Conservation (phyloP, 1,284 basidiomycete genomes). For the Austropuccinia psidii region DNA sequence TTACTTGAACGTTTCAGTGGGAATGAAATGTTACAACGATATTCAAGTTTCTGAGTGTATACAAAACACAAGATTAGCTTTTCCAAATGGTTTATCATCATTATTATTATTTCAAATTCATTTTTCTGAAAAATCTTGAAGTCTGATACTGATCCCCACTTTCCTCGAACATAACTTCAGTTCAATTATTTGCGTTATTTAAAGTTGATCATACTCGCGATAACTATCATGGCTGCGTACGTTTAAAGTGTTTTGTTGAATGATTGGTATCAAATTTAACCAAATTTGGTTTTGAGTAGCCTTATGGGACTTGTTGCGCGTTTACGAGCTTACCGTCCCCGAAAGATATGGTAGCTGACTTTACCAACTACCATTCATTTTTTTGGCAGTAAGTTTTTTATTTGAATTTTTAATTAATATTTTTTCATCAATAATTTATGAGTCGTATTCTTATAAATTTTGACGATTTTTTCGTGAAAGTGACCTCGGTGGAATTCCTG, state of each 20-base stretch:
- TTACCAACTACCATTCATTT: slow-evolving; percentile 11
- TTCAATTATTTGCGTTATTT: slow-evolving; percentile 23
- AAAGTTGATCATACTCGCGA: slow-evolving; percentile 10
- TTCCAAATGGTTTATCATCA: not conserved
- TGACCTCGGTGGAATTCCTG: slow-evolving; percentile 11
- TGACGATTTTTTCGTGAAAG: not conserved
- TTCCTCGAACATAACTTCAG: not conserved
- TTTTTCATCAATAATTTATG: not conserved
- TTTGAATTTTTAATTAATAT: not conserved
- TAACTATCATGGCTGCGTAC: slow-evolving; percentile 21
- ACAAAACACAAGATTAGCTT: slow-evolving; percentile 1
- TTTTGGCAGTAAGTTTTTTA: slow-evolving; percentile 18
- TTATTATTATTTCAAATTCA: too few species aligned
- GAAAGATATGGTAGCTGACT: slow-evolving; percentile 3
- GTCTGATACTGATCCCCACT: not conserved
- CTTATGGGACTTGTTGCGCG: slow-evolving; percentile 23
- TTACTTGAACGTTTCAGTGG: not conserved
- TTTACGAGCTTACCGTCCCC: slow-evolving; percentile 6
- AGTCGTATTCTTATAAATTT: too few species aligned
- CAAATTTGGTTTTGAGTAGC: not conserved
- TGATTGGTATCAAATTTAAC: not conserved
- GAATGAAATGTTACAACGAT: too few species aligned
- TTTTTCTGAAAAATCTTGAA: not conserved
- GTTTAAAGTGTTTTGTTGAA: not conserved
- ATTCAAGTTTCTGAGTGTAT: slow-evolving; percentile 9